Conservation (phyloP, 2,329 filamentous ascomycete genomes). For the Cercospora sp. region DNA sequence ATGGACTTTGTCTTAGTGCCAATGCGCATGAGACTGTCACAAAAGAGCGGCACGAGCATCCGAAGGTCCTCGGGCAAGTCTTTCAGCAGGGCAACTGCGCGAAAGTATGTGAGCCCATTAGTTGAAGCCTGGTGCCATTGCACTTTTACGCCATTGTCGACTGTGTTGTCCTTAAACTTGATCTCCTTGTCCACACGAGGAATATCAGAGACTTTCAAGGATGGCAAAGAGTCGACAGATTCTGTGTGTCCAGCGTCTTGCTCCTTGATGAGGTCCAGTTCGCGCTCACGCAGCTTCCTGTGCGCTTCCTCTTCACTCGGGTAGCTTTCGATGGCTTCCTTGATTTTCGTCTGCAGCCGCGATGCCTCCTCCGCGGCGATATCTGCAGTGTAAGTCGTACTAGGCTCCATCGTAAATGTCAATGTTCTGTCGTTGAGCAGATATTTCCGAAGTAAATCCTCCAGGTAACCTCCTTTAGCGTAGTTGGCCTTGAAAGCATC, state of each 20-base stretch:
- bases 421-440: slow-evolving; percentile 82
- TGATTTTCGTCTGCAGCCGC: slow-evolving; percentile 73
- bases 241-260: slow-evolving; percentile 75
- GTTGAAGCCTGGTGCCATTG: slow-evolving; percentile 93
- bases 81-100: slow-evolving; percentile 77
- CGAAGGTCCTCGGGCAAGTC: slow-evolving; percentile 82
- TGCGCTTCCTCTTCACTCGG: slow-evolving; percentile 71
- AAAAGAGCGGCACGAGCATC: slow-evolving; percentile 83
- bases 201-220: slow-evolving; percentile 85
- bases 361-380: slow-evolving; percentile 74
- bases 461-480: slow-evolving; percentile 75
- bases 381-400: slow-evolving; percentile 69
- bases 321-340: slow-evolving; percentile 65
- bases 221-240: slow-evolving; percentile 83
- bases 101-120: slow-evolving; percentile 94
- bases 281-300: slow-evolving; percentile 70
- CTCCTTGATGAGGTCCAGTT: slow-evolving; percentile 68
- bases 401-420: slow-evolving; percentile 92
- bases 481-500: slow-evolving; percentile 76
- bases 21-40: slow-evolving; percentile 87
- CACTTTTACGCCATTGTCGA: slow-evolving; percentile 63
- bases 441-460: slow-evolving; percentile 84
- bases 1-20: slow-evolving; percentile 85
- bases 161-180: slow-evolving; percentile 58
- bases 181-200: slow-evolving; percentile 75